Conservation (phyloP, 2,329 filamentous ascomycete genomes). For the Aureobasidium subglaciale region DNA sequence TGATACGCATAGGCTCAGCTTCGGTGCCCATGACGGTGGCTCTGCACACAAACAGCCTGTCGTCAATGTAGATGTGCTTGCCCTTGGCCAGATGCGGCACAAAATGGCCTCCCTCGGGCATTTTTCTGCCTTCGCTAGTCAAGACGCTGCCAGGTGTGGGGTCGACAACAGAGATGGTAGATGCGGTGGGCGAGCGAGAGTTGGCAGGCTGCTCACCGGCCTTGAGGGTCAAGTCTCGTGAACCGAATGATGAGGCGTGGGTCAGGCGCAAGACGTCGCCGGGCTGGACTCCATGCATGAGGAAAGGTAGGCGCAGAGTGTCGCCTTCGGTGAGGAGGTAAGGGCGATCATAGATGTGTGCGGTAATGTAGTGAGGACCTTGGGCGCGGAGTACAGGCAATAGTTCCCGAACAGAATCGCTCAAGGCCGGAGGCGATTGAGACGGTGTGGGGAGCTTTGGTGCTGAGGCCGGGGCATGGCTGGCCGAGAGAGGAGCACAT, state of each 20-base stretch:
- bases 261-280: slow-evolving; percentile 86
- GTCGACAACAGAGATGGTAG: slow-evolving; percentile 22
- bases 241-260: slow-evolving; percentile 74
- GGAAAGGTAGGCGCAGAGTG: slow-evolving; percentile 43
- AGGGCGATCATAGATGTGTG: slow-evolving; percentile 70
- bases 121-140: slow-evolving; percentile 21
- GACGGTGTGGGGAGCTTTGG: slow-evolving; percentile 24
- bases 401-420: slow-evolving; percentile 52
- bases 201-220: slow-evolving; percentile 49
- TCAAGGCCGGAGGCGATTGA: slow-evolving; percentile 36
- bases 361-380: slow-evolving; percentile 68
- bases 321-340: slow-evolving; percentile 65
- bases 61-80: slow-evolving; percentile 59
- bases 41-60: slow-evolving; percentile 75
- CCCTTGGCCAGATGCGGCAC: slow-evolving; percentile 35
- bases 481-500: not conserved
- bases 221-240: slow-evolving; percentile 83
- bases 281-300: slow-evolving; percentile 47
- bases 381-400: slow-evolving; percentile 67
- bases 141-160: slow-evolving; percentile 22
- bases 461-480: slow-evolving; percentile 9
- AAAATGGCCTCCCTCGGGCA: slow-evolving; percentile 27
- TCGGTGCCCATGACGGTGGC: slow-evolving; percentile 81
- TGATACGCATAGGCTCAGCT: slow-evolving; percentile 52
- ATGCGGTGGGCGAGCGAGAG: slow-evolving; percentile 23